Evolutionary conservation across 768 basidiomycete genomes (phyloP), one percentile per base, ranked within the genome.

Genomic region (Xerocomus potaroensis): DNA sequence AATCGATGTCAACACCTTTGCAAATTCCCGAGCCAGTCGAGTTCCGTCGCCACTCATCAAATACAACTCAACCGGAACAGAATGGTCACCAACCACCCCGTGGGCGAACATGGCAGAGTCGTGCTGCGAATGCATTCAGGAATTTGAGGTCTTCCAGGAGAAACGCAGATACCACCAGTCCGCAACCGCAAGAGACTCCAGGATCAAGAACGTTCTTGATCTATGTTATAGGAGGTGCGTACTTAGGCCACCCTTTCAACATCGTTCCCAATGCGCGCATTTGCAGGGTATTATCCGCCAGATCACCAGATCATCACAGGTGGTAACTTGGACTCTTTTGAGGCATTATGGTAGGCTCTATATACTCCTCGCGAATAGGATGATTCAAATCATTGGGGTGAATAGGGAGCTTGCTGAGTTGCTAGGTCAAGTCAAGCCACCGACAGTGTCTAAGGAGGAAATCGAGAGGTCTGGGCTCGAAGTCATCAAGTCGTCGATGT

Each of bases 281-380:
- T 47, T 35, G 16, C 51, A 87, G 92, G 92, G n/a, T 91, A 92
- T 59, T 96, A 95, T 62, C 90, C 91, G 1, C 84, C 87, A 12
- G 83, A 89, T 56, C 92, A 95, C 63, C 87, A 81, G 41, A 84
- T 97, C 51, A 81, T 95, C 34, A 85, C 83, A n/a, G 87, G 86
- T 19, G 80, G 81, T 54, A 79, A 77, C 18, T 69, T 88, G 34
- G 86, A 88, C 54, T 87, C 86, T 4, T 87, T 90, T 53, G 88
- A 91, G 58, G 86, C 87, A 4, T 61, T 90, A 24, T 74, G 85
- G 84, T 86, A 61, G 16, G 81, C 33, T 32, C 49, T n/a, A 9
- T 40, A 18, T 18, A 4, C 12, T n/a, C 26, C n/a, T 18, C 16
- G 27, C 27, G 24, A 4, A 41, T 9, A 14, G 10, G n/a, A 33